Percentiles rank a stretch among this genome's conserved stretches.
phyloP scores from a whole-genome alignment of 1,284 basidiomycete genomes.

The Agroathelia rolfsii region DNA sequence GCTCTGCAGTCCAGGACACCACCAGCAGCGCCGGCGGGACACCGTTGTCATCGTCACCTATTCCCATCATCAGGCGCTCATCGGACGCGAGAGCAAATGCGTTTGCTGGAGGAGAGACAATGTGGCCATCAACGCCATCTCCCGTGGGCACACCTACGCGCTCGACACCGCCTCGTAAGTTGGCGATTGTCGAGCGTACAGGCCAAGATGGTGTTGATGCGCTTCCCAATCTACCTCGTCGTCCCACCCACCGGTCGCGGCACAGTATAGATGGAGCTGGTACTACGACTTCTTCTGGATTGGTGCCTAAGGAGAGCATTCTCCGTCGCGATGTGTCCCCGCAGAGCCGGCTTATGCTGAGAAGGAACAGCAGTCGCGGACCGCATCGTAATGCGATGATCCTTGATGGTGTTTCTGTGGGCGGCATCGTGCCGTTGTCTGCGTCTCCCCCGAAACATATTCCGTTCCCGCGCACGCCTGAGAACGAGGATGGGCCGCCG shows the following conservation, averaged over 20 bases:
- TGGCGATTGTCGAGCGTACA: slow-evolving; percentile 44
- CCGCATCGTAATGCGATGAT: slow-evolving; percentile 34
- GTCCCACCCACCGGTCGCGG: slow-evolving; percentile 52
- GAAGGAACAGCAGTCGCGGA: slow-evolving; percentile 44
- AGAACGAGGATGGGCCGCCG: slow-evolving; percentile 32
- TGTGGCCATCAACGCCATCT: neutral
- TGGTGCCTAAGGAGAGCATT: slow-evolving; percentile 49
- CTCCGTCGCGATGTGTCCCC: slow-evolving; percentile 48
- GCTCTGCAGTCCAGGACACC: slow-evolving; percentile 7
- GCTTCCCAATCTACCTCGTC: slow-evolving; percentile 36
- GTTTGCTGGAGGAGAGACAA: too few species aligned
- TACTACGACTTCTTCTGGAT: slow-evolving; percentile 27
- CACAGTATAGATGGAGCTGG: slow-evolving; percentile 49
- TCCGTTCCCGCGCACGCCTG: slow-evolving; percentile 53
- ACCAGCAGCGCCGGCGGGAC: too few species aligned
- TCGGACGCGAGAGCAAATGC: slow-evolving; percentile 20
- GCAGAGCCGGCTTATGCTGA: slow-evolving; percentile 42
- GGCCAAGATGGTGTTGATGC: slow-evolving; percentile 40
- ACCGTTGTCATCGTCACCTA: too few species aligned
- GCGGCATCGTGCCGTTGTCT: slow-evolving; percentile 15
- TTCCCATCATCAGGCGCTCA: slow-evolving; percentile 20
- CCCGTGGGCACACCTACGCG: too few species aligned
- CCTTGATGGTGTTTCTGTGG: slow-evolving; percentile 19
- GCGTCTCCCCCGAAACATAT: slow-evolving; percentile 29
- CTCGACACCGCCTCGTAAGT: slow-evolving; percentile 48